phyloP scores from a whole-genome alignment of 2,329 filamentous ascomycete genomes.

The Xylariaceae sp. region DNA sequence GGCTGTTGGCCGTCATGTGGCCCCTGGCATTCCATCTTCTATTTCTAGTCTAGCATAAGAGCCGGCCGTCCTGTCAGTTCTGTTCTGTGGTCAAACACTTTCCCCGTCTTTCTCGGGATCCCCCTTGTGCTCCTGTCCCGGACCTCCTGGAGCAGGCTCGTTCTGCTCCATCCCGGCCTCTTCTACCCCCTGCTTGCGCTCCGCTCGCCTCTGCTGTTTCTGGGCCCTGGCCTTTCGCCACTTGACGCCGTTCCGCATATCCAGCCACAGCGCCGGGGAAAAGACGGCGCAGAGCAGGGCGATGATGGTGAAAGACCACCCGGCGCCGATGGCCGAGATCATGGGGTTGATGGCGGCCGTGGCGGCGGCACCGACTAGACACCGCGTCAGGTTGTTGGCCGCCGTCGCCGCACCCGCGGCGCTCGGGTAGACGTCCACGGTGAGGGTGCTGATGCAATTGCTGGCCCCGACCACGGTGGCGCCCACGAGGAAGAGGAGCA shows the following conservation, averaged over 20 bases:
- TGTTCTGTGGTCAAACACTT: no score
- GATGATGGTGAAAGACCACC: slow-evolving; percentile 34
- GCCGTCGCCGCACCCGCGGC: slow-evolving; percentile 36
- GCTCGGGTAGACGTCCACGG: slow-evolving; percentile 37
- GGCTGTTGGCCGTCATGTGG: no score
- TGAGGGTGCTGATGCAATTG: slow-evolving; percentile 32
- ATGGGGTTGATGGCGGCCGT: slow-evolving; percentile 35
- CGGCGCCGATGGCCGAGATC: slow-evolving; percentile 32
- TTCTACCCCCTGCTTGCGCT: background rate
- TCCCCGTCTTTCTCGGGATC: no score
- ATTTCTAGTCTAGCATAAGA: no score
- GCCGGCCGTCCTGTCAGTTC: no score
- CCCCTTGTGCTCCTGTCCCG: no score
- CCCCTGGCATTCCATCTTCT: no score
- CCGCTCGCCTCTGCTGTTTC: slow-evolving; percentile 3
- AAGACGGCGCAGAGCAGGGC: slow-evolving; percentile 22
- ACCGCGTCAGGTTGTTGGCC: slow-evolving; percentile 36
- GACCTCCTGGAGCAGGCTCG: no score
- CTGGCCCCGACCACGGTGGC: slow-evolving; percentile 32
- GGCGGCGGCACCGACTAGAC: slow-evolving; percentile 34
- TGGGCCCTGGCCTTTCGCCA: slow-evolving; percentile 19
- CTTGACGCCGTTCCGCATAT: slow-evolving; percentile 21
- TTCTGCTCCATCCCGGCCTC: background rate
- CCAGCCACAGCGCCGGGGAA: slow-evolving; percentile 24
- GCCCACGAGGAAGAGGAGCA: slow-evolving; percentile 29